These are phyloP conservation scores for Tagetes patula DNA, from an alignment of 129 eudicot species.

Conservation along the genomic window DNA sequence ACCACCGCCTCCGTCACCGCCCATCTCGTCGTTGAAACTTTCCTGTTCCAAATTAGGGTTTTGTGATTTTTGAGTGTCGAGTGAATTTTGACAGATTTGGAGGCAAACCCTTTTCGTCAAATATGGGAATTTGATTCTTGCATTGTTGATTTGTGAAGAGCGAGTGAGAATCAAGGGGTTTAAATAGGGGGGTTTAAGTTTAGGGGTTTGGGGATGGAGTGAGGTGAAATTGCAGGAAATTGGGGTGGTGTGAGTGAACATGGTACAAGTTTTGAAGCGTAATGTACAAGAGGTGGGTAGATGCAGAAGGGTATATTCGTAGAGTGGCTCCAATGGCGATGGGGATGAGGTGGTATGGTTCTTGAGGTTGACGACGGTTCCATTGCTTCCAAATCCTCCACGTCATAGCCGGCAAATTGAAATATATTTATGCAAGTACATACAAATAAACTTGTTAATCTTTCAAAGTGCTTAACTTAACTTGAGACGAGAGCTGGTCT, in stretches of 20 bases:
- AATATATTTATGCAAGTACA: too few species aligned
- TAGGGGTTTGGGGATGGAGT: constrained; percentile 35
- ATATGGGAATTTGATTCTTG: constrained; percentile 8
- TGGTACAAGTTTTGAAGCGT: constrained; percentile 29
- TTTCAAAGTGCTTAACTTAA: too few species aligned
- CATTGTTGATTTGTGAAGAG: background rate
- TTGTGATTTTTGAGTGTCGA: constrained; percentile 37
- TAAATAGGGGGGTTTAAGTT: constrained; percentile 17
- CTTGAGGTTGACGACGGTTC: constrained; percentile 21
- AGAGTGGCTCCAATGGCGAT: constrained; percentile 9
- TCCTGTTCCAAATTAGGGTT: constrained; percentile 34
- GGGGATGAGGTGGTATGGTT: constrained; percentile 15
- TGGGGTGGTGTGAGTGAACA: constrained; percentile 49
- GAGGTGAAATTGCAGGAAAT: constrained; percentile 68
- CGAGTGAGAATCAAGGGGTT: constrained; percentile 4
- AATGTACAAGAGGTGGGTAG: constrained; percentile 6
- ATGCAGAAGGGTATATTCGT: background rate
- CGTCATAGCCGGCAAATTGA: constrained; percentile 31
- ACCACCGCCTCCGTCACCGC: constrained; percentile 39
- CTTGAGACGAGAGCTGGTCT: too few species aligned
- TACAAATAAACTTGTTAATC: too few species aligned
- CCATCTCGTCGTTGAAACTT: constrained; percentile 29
- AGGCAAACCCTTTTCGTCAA: constrained; percentile 24
- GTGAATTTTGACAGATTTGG: constrained; percentile 42
- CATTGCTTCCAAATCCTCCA: constrained; percentile 28